These are phyloP conservation scores for Tympanopsis confertula DNA, from an alignment of 2,329 filamentous ascomycete species.

Conservation along the genomic window DNA sequence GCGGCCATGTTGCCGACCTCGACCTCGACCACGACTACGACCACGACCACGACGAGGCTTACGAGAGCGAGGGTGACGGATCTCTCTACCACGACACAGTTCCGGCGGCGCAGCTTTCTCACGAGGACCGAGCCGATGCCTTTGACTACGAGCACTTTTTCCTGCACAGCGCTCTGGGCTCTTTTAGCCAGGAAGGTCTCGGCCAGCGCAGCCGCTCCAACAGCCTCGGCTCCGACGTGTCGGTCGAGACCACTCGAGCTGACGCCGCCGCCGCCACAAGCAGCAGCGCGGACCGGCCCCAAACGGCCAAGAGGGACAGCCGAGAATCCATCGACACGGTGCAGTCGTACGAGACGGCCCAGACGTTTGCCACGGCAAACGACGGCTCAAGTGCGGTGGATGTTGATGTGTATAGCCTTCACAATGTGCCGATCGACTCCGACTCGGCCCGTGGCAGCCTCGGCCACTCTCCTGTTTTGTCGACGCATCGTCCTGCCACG, in stretches of 20 bases:
- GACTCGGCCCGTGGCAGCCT: no score
- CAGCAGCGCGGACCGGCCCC: constrained; percentile 6
- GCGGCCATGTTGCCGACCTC: neutral
- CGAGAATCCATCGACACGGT: constrained; percentile 28
- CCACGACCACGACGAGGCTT: constrained; percentile 14
- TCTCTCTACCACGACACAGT: constrained; percentile 51
- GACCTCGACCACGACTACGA: constrained; percentile 9
- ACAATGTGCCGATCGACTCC: constrained; percentile 4
- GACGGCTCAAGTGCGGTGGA: constrained; percentile 22
- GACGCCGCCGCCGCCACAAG: constrained; percentile 15
- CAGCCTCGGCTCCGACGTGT: constrained; percentile 47
- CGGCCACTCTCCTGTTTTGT: neutral
- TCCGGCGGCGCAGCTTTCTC: constrained; percentile 52
- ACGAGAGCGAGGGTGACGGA: constrained; percentile 51
- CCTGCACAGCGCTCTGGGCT: constrained; percentile 81
- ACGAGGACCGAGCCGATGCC: constrained; percentile 87
- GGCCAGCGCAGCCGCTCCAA: constrained; percentile 30
- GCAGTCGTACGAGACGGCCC: constrained; percentile 36
- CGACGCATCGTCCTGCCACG: constrained; percentile 11
- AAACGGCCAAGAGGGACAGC: constrained; percentile 11
- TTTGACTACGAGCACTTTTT: constrained; percentile 98
- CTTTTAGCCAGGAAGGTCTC: constrained; percentile 45
- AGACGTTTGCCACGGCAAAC: constrained; percentile 44
- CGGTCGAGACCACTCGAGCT: constrained; percentile 49
- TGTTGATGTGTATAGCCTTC: no score